Base-by-base conservation (phyloP, 371 early-diverging fungal species). In the Batrachochytrium dendrobatidis region DNA sequence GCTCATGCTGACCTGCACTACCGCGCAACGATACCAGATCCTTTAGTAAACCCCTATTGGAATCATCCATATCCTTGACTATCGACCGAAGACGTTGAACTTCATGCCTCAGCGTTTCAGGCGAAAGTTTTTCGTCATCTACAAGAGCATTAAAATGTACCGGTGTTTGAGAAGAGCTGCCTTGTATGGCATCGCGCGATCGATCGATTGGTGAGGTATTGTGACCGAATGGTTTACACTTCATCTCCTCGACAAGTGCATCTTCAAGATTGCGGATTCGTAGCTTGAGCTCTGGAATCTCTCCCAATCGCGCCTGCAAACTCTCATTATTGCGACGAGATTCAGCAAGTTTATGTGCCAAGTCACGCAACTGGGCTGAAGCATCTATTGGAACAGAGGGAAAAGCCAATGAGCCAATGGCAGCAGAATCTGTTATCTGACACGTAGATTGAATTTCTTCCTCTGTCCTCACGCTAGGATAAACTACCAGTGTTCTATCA, bases 261-360 rank as follows among this genome's bases (percentile, higher is more conserved):
- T 55, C 53, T 52, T 85, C 76, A 60, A 85, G 65, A 45, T 74
- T 73, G 32, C 65, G 67, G 35, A 83, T 71, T 46, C 77, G 74
- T 51, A 68, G 70, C 22, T 75, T 71, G 18, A 83, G 75, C 46
- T 87, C 84, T 3, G 84, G 80, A 44, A 88, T 49, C 34, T 68
- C 68, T 34, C 68, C 55, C 15, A 72, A 72, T 66, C 84, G 75
- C 18, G 64, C 34, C 25, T 81, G 75, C 25, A 74, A 73, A 31
- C 72, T 62, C 28, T 86, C 75, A 45, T 88, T 74, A 39, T 77
- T 73, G 31, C 75, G 75, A 20, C 88, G 81, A 2, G 85, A 80
- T 24, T 76, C 72, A 20, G 85, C 80, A 8, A 93, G 70, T 61
- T 90, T 85, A 34, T 67, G 60, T 0, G 85, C 83, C 1, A 88